Percentiles rank a stretch among this genome's conserved stretches.
Conservation (phyloP, 2,329 filamentous ascomycete species). For the Polychaeton citri region DNA sequence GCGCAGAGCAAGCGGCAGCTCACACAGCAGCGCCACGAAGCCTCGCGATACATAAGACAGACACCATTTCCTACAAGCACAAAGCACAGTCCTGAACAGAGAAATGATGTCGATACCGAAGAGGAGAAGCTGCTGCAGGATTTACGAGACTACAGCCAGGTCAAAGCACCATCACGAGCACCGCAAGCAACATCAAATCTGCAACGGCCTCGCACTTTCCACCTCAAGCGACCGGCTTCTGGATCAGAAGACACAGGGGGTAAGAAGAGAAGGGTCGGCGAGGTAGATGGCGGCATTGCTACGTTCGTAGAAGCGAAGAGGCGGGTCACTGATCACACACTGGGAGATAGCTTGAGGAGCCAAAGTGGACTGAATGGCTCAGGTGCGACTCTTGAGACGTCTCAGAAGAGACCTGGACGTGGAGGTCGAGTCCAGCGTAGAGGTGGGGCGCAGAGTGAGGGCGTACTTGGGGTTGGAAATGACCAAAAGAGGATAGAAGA, state of each 20-base stretch:
- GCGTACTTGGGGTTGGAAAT: not conserved
- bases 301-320: slow-evolving; percentile 15
- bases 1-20: slow-evolving; percentile 14
- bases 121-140: slow-evolving; percentile 5
- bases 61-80: slow-evolving; percentile 3
- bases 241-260: not conserved
- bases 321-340: slow-evolving; percentile 1
- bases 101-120: not conserved
- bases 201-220: not conserved
- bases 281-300: slow-evolving; percentile 11
- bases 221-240: not conserved
- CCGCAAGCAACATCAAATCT: not conserved
- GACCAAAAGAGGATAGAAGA: slow-evolving; percentile 5
- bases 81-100: not conserved
- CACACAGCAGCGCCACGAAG: slow-evolving; percentile 4
- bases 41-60: slow-evolving; percentile 6
- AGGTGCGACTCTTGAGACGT: not conserved
- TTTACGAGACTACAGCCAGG: slow-evolving; percentile 1
- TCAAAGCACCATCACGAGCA: not conserved
- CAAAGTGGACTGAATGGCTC: slow-evolving; percentile 1
- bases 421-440: not conserved
- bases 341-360: not conserved
- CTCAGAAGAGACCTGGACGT: not conserved
- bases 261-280: slow-evolving; percentile 2
- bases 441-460: not conserved